These are phyloP conservation scores for Aspergillus novofumigatus DNA, from an alignment of 2,329 filamentous ascomycete species.

Conservation along the genomic window DNA sequence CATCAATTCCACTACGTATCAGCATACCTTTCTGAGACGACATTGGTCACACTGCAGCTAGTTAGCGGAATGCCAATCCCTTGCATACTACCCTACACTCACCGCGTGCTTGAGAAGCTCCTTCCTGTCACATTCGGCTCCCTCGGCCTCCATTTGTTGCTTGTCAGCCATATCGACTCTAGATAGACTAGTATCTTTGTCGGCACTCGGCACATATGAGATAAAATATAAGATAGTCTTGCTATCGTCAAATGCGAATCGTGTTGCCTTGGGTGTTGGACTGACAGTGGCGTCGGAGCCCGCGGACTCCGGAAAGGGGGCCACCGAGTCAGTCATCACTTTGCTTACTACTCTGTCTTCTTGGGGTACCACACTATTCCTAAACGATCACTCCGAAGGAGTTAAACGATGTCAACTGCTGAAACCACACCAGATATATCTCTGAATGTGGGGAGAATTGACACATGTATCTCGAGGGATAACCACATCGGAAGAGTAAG, in stretches of 20 bases:
- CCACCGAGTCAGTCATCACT: neutral
- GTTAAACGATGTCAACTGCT: no score
- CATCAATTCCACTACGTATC: neutral
- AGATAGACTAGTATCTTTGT: neutral
- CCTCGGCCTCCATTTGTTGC: constrained; percentile 27
- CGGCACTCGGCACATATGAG: neutral
- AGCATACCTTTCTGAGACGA: constrained; percentile 28
- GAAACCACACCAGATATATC: no score
- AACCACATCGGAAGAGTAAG: neutral
- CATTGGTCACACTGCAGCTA: constrained; percentile 32
- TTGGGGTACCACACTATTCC: no score
- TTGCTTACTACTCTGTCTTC: neutral
- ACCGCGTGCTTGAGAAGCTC: constrained; percentile 27
- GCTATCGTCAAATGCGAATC: neutral
- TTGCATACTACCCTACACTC: constrained; percentile 12
- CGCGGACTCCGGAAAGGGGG: constrained; percentile 13
- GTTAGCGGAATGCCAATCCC: constrained; percentile 2
- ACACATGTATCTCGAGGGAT: neutral
- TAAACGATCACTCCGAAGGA: no score
- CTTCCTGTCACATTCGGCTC: constrained; percentile 23
- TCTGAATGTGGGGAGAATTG: no score
- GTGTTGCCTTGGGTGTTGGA: neutral
- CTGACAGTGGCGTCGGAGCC: constrained; percentile 7
- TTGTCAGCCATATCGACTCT: neutral
- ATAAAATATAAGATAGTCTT: neutral